phyloP scores from a whole-genome alignment of 768 basidiomycete genomes.

The Termitomyces sp. region DNA sequence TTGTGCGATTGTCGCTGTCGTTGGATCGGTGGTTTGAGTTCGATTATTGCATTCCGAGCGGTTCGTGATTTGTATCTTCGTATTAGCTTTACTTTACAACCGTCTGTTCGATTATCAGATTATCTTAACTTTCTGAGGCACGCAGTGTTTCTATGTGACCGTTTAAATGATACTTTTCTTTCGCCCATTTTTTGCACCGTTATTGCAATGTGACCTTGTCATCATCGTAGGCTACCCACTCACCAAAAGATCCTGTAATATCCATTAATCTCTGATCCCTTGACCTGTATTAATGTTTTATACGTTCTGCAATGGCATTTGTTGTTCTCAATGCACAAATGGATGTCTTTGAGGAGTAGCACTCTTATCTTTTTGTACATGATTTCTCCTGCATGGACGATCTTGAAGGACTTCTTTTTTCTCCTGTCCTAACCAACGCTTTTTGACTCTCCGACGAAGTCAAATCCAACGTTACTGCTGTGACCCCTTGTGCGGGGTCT shows the following conservation, averaged over 20 bases:
- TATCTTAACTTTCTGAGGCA: neutral
- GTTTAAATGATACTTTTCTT: neutral
- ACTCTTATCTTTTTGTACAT: neutral
- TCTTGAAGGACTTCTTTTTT: neutral
- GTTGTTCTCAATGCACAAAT: neutral
- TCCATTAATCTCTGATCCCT: neutral
- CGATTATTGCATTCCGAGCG: neutral
- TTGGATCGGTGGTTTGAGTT: neutral
- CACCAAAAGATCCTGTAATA: neutral
- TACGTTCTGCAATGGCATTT: neutral
- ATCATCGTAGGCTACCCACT: neutral
- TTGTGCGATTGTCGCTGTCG: neutral
- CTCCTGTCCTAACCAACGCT: neutral
- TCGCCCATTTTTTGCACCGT: neutral
- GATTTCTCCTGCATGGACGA: neutral
- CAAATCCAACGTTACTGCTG: conserved; percentile 15
- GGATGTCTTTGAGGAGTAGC: neutral
- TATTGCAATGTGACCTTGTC: neutral
- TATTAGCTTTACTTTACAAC: neutral
- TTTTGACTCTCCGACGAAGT: conserved; percentile 51
- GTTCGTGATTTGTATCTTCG: neutral
- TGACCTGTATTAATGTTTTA: neutral
- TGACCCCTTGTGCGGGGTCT: conserved; percentile 14
- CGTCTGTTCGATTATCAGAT: neutral
- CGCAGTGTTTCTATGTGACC: neutral